phyloP scores from a whole-genome alignment of 768 basidiomycete species.

The Trametes villosa region DNA sequence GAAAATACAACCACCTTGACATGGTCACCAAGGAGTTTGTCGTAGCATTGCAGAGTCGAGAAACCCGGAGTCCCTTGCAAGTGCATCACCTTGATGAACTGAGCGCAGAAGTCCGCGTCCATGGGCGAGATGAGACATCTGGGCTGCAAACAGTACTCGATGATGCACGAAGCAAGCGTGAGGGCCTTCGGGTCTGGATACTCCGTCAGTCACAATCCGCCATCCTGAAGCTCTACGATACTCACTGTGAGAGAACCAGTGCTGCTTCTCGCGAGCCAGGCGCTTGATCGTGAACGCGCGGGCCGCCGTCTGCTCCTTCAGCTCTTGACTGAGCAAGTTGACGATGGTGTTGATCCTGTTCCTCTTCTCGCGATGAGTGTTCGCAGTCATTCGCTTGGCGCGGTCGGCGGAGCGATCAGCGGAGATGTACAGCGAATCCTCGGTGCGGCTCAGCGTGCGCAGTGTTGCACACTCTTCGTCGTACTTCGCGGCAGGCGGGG shows the following conservation, averaged over 20 bases:
- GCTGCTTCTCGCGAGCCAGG: conserved; percentile 72
- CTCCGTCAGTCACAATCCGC: not conserved
- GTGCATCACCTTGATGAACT: conserved; percentile 88
- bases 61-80: conserved; percentile 88
- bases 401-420: conserved; percentile 79
- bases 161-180: conserved; percentile 62
- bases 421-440: conserved; percentile 61
- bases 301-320: conserved; percentile 75
- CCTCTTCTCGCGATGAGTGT: conserved; percentile 60
- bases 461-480: conserved; percentile 73
- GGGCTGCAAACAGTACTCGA: conserved; percentile 93
- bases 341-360: conserved; percentile 70
- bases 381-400: conserved; percentile 57
- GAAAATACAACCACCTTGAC: conserved; percentile 86
- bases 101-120: conserved; percentile 94
- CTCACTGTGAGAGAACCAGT: conserved; percentile 79
- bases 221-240: conserved; percentile 15
- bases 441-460: conserved; percentile 64
- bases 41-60: conserved; percentile 82
- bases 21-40: conserved; percentile 86
- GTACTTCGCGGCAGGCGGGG: conserved; percentile 77
- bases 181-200: conserved; percentile 48
- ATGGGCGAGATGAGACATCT: conserved; percentile 92
- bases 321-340: conserved; percentile 63
- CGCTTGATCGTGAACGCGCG: conserved; percentile 79